Evolutionary conservation across 73 alveolate genomes (phyloP).

Genomic region (Tetrahymena borealis): DNA sequence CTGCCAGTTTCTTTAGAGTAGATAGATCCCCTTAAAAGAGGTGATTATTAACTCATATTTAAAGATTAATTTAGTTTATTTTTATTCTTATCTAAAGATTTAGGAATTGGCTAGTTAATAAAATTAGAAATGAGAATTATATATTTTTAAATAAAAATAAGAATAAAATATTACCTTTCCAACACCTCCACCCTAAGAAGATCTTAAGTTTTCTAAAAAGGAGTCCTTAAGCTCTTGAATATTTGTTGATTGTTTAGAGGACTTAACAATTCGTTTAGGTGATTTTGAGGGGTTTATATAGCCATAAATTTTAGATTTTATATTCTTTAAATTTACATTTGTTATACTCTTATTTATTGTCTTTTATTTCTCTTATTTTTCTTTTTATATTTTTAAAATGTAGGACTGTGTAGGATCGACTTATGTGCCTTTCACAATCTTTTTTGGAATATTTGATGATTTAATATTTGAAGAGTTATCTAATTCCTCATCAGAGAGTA

Average conservation of each 20-base stretch:
- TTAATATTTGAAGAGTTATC: background rate
- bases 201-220: background rate
- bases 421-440: background rate
- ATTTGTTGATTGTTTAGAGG: background rate
- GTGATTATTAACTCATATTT: background rate
- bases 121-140: background rate
- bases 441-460: background rate
- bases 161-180: background rate
- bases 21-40: background rate
- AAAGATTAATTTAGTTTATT: background rate
- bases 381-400: background rate
- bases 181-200: background rate
- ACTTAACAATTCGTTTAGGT: background rate
- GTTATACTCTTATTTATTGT: background rate
- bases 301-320: background rate
- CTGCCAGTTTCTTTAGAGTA: background rate
- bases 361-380: background rate
- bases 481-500: background rate
- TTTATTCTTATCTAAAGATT: background rate
- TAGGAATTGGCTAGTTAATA: background rate
- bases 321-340: background rate
- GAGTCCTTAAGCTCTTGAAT: background rate
- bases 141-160: no score
- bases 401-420: background rate
- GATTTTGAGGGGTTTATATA: background rate